Evolutionary conservation across 192 early-diverging fungal genomes (phyloP), one percentile per base, ranked within the genome.

Genomic region (Linderina pennispora): DNA sequence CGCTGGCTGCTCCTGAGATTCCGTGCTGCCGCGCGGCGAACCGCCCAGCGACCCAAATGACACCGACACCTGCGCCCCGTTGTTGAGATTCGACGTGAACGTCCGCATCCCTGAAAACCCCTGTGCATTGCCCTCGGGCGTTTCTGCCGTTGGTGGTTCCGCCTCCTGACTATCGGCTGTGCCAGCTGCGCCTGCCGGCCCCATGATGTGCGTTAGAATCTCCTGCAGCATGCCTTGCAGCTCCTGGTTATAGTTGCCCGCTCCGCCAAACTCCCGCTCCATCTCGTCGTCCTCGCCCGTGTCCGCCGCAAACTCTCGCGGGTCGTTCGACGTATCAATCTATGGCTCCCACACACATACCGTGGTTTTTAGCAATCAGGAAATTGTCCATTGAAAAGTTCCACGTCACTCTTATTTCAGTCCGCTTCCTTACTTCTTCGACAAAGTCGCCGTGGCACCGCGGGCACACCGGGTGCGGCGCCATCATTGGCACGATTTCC

Each of bases 391-490:
- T n/a, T n/a, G n/a, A n/a, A n/a, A n/a, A n/a, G n/a, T n/a, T n/a
- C n/a, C n/a, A n/a, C n/a, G n/a, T n/a, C n/a, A n/a, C n/a, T n/a
- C n/a, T n/a, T n/a, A n/a, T n/a, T n/a, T n/a, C n/a, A n/a, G n/a
- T n/a, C n/a, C n/a, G n/a, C n/a, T n/a, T n/a, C n/a, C 56, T 49
- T 72, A 88, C 84, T 74, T 89, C 77, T 70, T 92, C 88, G n/a
- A 92, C 87, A 59, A 92, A 92, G 45, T 87, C 80, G 36, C 71
- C 62, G 48, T 81, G 64, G 48, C 90, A 92, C 22, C 42, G 57
- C 14, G 86, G 86, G 46, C 90, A 92, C 32, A 82, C 81, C n/a
- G 85, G 90, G 36, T 82, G 75, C 3, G 85, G 83, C 7, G 81
- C 85, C 80, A 88, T 77, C 58, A 89, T 60, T 34, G 81, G 73